These are phyloP conservation scores for Rhizoclosmatium hyalinum DNA, from an alignment of 371 early-diverging fungal genomes.

Conservation along the genomic window DNA sequence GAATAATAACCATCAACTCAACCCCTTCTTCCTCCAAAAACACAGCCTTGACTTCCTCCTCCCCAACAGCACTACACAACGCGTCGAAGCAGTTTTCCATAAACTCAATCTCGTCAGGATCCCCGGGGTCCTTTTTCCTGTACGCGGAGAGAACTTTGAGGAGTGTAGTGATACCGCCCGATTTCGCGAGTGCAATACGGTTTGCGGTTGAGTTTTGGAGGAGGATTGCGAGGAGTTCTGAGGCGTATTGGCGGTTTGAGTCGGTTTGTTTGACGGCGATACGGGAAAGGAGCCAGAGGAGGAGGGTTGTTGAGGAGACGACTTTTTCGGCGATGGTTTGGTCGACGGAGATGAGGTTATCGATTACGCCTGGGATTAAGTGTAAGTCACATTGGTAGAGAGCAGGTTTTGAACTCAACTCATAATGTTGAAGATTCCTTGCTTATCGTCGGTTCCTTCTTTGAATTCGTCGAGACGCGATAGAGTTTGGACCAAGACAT, in stretches of 20 bases:
- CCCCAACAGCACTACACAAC: slow-evolving; percentile 63
- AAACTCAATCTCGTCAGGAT: slow-evolving; percentile 85
- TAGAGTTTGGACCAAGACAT: slow-evolving; percentile 80
- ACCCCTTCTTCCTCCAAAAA: slow-evolving; percentile 88
- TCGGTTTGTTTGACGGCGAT: slow-evolving; percentile 53
- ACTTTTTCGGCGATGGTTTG: slow-evolving; percentile 70
- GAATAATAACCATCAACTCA: slow-evolving; percentile 89
- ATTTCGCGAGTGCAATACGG: slow-evolving; percentile 66
- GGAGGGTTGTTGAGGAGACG: slow-evolving; percentile 66
- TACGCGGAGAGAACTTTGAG: slow-evolving; percentile 61
- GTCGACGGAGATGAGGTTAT: slow-evolving; percentile 81
- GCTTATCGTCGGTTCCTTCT: slow-evolving; percentile 74
- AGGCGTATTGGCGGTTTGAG: slow-evolving; percentile 80
- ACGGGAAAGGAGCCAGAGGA: slow-evolving; percentile 78
- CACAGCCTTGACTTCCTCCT: slow-evolving; percentile 63
- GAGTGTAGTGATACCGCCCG: slow-evolving; percentile 77
- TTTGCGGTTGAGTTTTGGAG: slow-evolving; percentile 69
- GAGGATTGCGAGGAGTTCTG: slow-evolving; percentile 85
- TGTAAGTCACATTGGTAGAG: not conserved
- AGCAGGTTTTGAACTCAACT: slow-evolving; percentile 37
- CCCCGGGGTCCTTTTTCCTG: slow-evolving; percentile 78
- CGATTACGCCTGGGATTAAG: slow-evolving; percentile 69
- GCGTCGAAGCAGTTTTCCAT: slow-evolving; percentile 89
- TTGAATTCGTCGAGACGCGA: slow-evolving; percentile 75
- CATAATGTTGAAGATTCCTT: slow-evolving; percentile 85